Percentiles rank a stretch among this genome's conserved stretches.
These are phyloP conservation scores for Corylus americana DNA, from an alignment of 306 rosid genomes.

Conservation along the genomic window DNA sequence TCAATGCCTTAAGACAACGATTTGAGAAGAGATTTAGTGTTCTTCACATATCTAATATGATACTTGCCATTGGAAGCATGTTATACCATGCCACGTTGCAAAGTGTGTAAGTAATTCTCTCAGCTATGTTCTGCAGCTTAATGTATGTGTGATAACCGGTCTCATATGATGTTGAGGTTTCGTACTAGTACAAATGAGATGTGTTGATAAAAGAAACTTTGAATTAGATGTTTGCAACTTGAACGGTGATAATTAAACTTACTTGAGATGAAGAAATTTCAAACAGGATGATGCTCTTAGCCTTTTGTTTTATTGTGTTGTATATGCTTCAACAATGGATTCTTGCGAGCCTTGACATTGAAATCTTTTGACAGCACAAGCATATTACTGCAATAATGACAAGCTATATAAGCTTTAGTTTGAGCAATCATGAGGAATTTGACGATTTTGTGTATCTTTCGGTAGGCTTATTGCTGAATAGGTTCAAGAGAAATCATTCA, in stretches of 20 bases:
- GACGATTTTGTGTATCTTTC: neutral
- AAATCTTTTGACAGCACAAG: neutral
- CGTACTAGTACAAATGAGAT: constrained; percentile 13
- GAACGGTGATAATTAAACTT: neutral
- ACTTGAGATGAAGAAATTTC: no score
- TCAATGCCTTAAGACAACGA: constrained; percentile 74
- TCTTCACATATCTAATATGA: constrained; percentile 86
- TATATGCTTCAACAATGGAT: neutral
- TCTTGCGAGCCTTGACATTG: neutral
- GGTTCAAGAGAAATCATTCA: neutral
- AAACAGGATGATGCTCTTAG: neutral
- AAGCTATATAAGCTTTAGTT: neutral
- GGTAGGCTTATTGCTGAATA: neutral
- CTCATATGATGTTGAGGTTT: constrained; percentile 4
- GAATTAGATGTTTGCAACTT: constrained; percentile 1
- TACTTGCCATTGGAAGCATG: constrained; percentile 89
- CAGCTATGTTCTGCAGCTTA: constrained; percentile 15
- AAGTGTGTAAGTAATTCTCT: constrained; percentile 58
- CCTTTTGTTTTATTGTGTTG: constrained; percentile 5
- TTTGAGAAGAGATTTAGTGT: constrained; percentile 95
- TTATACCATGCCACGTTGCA: constrained; percentile 90
- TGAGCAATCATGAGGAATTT: neutral
- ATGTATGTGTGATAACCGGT: constrained; percentile 6
- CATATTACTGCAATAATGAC: neutral
- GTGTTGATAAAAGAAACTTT: constrained; percentile 1